These are phyloP conservation scores for Fusarium vanettenii DNA, from an alignment of 2,329 filamentous ascomycete species.

Conservation along the genomic window DNA sequence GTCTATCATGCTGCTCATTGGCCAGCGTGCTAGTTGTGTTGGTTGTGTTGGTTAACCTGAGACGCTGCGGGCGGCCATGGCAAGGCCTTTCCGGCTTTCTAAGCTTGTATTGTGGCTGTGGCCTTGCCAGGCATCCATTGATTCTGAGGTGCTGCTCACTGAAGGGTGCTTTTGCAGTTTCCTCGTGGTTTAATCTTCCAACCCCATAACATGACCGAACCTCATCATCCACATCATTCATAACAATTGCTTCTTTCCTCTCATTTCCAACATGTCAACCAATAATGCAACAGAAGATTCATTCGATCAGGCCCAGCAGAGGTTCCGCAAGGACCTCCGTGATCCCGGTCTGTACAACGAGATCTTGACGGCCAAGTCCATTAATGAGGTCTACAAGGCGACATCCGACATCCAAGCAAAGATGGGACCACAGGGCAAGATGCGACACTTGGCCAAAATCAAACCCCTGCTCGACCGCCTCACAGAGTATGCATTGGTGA, in stretches of 20 bases:
- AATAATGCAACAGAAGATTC: background rate
- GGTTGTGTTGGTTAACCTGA: background rate
- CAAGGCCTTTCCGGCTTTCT: background rate
- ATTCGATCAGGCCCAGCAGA: background rate
- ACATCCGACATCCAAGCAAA: background rate
- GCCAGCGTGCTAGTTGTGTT: too few relatives aligned
- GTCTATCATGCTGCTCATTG: background rate
- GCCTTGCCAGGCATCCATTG: background rate
- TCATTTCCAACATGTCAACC: background rate
- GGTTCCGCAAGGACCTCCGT: background rate
- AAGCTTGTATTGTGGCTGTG: background rate
- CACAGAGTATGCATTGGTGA: background rate
- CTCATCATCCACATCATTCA: background rate
- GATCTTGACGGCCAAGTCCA: background rate
- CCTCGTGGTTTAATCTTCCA: background rate
- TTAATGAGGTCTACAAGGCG: background rate
- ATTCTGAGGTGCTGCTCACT: background rate
- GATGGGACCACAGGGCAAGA: background rate
- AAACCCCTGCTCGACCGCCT: background rate
- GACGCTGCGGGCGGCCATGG: background rate
- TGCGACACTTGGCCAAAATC: background rate
- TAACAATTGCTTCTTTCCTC: background rate
- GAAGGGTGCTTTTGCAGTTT: background rate
- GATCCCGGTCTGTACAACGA: background rate
- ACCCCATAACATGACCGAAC: background rate